phyloP scores from a whole-genome alignment of 306 rosid genomes.

The Quercus robur region DNA sequence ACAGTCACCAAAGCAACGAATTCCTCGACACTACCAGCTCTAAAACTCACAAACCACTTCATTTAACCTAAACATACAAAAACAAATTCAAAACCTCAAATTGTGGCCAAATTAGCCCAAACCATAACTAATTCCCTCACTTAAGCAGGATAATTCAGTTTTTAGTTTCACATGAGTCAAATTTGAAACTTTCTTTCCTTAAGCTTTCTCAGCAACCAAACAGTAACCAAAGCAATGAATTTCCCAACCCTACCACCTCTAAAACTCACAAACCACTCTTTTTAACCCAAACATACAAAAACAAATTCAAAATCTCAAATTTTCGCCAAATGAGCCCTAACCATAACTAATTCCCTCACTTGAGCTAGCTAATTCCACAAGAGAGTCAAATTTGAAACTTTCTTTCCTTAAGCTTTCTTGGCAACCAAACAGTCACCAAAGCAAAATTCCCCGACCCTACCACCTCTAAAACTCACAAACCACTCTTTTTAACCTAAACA shows the following conservation, averaged over 20 bases:
- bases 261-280: slow-evolving; percentile 3
- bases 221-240: neutral
- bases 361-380: no score
- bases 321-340: slow-evolving; percentile 2
- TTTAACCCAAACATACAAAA: neutral
- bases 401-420: neutral
- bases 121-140: neutral
- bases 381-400: no score
- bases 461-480: neutral
- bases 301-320: neutral
- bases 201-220: slow-evolving; percentile 14
- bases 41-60: slow-evolving; percentile 1
- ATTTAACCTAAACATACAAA: neutral
- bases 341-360: neutral
- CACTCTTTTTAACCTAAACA: neutral
- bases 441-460: no score
- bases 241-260: neutral
- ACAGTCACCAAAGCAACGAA: neutral
- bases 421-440: slow-evolving; percentile 3
- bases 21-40: no score
- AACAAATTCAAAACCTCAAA: neutral
- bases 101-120: slow-evolving; percentile 2
- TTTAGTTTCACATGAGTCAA: neutral
- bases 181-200: no score
- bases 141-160: no score